A percentile compares a stretch with the other conserved stretches of the same genome.
phyloP scores from a whole-genome alignment of 192 early-diverging fungal genomes.

The Coemansia aciculifera region DNA sequence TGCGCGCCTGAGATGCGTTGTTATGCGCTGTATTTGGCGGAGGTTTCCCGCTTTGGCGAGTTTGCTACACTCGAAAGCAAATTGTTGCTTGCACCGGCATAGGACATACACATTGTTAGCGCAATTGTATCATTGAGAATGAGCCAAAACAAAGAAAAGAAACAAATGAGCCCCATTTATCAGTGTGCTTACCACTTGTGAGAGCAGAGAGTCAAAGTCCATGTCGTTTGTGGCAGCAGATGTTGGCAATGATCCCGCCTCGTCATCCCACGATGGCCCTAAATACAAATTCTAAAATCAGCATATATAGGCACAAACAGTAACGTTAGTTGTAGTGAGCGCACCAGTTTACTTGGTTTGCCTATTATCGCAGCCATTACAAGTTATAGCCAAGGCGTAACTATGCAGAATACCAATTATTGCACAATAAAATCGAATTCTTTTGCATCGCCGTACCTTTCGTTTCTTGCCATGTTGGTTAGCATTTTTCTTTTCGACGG shows the following conservation, averaged over 20 bases:
- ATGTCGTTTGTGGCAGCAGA: slow-evolving; percentile 31
- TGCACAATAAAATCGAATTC: neutral
- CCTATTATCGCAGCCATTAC: neutral
- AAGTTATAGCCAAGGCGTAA: neutral
- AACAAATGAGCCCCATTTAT: neutral
- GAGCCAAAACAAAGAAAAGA: neutral
- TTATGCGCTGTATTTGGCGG: neutral
- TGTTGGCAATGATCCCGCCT: slow-evolving; percentile 45
- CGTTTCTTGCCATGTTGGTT: slow-evolving; percentile 34
- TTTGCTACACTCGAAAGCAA: neutral
- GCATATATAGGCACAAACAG: neutral
- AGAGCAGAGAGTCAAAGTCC: slow-evolving; percentile 50
- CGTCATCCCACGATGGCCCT: slow-evolving; percentile 53
- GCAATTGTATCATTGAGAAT: neutral
- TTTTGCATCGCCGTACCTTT: slow-evolving; percentile 27
- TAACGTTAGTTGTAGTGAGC: neutral
- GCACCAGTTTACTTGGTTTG: neutral
- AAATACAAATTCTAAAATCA: slow-evolving; percentile 34
- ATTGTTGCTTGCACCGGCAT: neutral
- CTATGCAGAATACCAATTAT: neutral
- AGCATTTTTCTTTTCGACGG: slow-evolving; percentile 6
- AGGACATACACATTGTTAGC: neutral
- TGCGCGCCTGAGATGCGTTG: neutral
- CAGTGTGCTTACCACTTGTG: slow-evolving; percentile 39
- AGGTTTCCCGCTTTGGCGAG: slow-evolving; percentile 1